phyloP scores from a whole-genome alignment of 192 early-diverging fungal species.

The Coemansia sp. region DNA sequence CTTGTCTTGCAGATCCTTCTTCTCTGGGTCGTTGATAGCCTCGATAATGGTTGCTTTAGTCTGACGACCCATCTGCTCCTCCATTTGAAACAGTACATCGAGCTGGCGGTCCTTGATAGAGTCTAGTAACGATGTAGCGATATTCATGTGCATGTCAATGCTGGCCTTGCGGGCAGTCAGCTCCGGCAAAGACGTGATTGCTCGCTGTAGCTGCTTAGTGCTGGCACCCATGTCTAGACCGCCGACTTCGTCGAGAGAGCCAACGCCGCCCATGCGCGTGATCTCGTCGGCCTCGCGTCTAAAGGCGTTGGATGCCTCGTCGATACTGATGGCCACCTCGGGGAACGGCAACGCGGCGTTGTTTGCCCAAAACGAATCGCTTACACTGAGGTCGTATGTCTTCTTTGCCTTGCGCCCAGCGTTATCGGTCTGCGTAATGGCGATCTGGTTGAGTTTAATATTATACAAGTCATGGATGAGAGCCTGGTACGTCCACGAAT shows the following conservation, averaged over 20 bases:
- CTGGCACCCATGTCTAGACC: constrained; percentile 73
- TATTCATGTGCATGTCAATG: constrained; percentile 99
- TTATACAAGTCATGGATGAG: constrained; percentile 95
- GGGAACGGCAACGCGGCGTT: constrained; percentile 95
- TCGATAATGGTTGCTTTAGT: constrained; percentile 81
- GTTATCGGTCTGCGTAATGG: constrained; percentile 60
- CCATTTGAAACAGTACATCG: constrained; percentile 92
- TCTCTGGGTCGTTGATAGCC: constrained; percentile 77
- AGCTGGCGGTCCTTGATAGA: constrained; percentile 91
- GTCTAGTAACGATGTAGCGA: constrained; percentile 87
- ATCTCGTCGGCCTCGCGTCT: constrained; percentile 95
- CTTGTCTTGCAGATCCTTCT: constrained; percentile 85
- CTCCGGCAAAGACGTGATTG: constrained; percentile 92
- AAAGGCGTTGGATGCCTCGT: constrained; percentile 89
- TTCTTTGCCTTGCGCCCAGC: constrained; percentile 68
- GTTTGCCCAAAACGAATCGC: constrained; percentile 93
- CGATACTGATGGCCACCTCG: constrained; percentile 95
- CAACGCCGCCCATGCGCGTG: constrained; percentile 84
- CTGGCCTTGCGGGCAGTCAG: constrained; percentile 91
- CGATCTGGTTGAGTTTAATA: constrained; percentile 88
- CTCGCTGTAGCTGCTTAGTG: constrained; percentile 86
- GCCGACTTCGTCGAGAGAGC: constrained; percentile 61
- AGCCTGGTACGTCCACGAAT: constrained; percentile 98
- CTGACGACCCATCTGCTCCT: constrained; percentile 83
- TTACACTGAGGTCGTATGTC: constrained; percentile 84